Base-by-base conservation (phyloP, 1,284 basidiomycete genomes). In the Cystobasidium pallidum region DNA sequence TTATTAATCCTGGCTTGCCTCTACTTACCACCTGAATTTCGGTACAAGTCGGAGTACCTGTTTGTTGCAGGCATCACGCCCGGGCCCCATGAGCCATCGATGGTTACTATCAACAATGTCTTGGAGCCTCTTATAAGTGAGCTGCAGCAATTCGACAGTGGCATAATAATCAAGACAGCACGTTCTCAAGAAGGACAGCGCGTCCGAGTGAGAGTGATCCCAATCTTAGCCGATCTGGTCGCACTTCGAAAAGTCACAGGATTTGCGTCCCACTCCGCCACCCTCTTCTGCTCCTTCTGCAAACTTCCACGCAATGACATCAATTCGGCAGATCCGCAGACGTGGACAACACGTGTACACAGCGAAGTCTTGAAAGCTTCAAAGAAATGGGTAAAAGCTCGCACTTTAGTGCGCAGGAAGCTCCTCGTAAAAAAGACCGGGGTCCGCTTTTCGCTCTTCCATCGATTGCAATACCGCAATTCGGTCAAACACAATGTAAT, bases 11-110 rank as follows among this genome's bases (percentile, higher is more conserved):
- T 74, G 26, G 52, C 47, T 41, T 74, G 73, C 45, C 36, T 74
- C 10, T 72, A 74, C 45, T 63, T 72, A 34, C 68, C 57, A 55
- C 67, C 73, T 34, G n/a, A 64, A 2, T 17, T 65, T 26, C 57
- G 52, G 21, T 65, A 74, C 52, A 66, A 66, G 45, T 36, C 64
- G n/a, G 54, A 61, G 24, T 47, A 72, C 34, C 47, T 72, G 19
- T 74, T 68, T 52, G n/a, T 74, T 47, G 47, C 52, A 30, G 73
- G 73, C 26, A 34, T 74, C 30, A 73, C 45, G 28, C 72, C 70
- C 11, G 68, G 70, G 30, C 57, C 32, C 3, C 45, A 52, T 24
- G 68, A 63, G 26, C 70, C 73, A 41, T 49, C 68, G 28, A 43
- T 47, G 11, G 24, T n/a, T 26, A 72, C 68, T 34, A 45, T 72